Conservation (phyloP, 2,329 filamentous ascomycete genomes). For the Aspergillus transmontanensis region DNA sequence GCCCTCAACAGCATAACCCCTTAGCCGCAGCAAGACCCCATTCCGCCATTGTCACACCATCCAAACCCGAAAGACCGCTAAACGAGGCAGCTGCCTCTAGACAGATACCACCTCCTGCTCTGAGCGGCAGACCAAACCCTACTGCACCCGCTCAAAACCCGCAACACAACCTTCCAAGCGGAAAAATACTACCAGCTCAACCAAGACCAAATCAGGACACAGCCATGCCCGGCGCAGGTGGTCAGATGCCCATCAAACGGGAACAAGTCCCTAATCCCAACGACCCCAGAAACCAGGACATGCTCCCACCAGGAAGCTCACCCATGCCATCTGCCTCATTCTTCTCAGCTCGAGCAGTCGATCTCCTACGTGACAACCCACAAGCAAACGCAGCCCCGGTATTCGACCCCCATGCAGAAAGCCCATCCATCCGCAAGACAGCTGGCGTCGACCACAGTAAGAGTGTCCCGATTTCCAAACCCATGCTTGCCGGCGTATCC, state of each 20-base stretch:
- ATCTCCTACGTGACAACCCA: conserved; percentile 56
- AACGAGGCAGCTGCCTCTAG: conserved; percentile 22
- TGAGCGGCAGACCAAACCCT: conserved; percentile 25
- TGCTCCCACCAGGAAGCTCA: conserved; percentile 31
- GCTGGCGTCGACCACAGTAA: conserved; percentile 80
- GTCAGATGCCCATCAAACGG: conserved; percentile 28
- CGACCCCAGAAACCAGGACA: conserved; percentile 23
- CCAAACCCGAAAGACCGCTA: conserved; percentile 40
- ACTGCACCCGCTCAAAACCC: conserved; percentile 15
- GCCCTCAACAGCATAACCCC: conserved; percentile 22
- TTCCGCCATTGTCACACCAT: conserved; percentile 37
- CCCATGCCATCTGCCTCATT: conserved; percentile 59
- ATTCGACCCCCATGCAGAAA: conserved; percentile 76
- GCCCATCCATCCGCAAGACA: conserved; percentile 85
- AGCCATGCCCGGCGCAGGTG: conserved; percentile 14
- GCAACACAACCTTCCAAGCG: conserved; percentile 25
- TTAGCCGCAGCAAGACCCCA: conserved; percentile 23
- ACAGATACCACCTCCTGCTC: conserved; percentile 25
- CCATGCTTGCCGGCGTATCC: conserved; percentile 35
- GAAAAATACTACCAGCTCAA: conserved; percentile 21
- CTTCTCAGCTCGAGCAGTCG: conserved; percentile 70
- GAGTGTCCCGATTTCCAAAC: conserved; percentile 69
- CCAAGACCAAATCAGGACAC: conserved; percentile 14
- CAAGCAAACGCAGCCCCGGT: conserved; percentile 51
- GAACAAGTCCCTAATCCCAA: conserved; percentile 22